These are phyloP conservation scores for Calycina herbarum DNA, from an alignment of 2,329 filamentous ascomycete genomes.

Conservation along the genomic window DNA sequence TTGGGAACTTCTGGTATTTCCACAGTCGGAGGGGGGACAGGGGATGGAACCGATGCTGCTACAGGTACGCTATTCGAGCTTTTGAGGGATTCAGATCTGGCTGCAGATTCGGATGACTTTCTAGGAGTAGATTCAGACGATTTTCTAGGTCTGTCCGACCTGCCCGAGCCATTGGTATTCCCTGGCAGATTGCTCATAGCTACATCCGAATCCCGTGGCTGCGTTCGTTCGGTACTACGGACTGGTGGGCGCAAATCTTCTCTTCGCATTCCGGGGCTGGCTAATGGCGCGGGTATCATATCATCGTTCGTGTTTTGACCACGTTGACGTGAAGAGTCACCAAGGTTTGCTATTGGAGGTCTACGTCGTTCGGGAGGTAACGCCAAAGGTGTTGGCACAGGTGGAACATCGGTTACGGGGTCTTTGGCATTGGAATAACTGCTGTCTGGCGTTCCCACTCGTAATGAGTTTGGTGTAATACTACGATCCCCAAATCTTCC, in stretches of 20 bases:
- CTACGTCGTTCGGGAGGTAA: constrained; percentile 37
- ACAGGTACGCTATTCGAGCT: constrained; percentile 15
- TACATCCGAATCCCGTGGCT: constrained; percentile 10
- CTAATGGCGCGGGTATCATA: constrained; percentile 39
- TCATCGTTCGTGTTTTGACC: constrained; percentile 30
- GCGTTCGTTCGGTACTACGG: constrained; percentile 36
- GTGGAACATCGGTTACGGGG: constrained; percentile 28
- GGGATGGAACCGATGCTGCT: constrained; percentile 13
- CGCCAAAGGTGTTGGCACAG: constrained; percentile 32
- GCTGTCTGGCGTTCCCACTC: constrained; percentile 33
- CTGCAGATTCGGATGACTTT: constrained; percentile 16
- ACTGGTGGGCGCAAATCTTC: constrained; percentile 38
- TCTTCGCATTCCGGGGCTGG: constrained; percentile 38
- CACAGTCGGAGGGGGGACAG: constrained; percentile 14
- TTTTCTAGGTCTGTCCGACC: constrained; percentile 15
- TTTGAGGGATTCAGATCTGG: constrained; percentile 15
- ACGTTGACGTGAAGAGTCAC: constrained; percentile 34
- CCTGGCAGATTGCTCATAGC: neutral
- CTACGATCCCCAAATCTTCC: constrained; percentile 37
- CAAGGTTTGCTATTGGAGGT: constrained; percentile 36
- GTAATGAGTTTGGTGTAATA: constrained; percentile 34
- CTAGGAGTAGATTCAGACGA: constrained; percentile 15
- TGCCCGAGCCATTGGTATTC: constrained; percentile 17
- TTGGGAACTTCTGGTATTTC: constrained; percentile 7
- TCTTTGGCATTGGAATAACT: constrained; percentile 27